Percentiles rank a stretch among this genome's conserved stretches.
Conservation (phyloP, 352 stramenopile genomes). For the Blastocystis sp. region DNA sequence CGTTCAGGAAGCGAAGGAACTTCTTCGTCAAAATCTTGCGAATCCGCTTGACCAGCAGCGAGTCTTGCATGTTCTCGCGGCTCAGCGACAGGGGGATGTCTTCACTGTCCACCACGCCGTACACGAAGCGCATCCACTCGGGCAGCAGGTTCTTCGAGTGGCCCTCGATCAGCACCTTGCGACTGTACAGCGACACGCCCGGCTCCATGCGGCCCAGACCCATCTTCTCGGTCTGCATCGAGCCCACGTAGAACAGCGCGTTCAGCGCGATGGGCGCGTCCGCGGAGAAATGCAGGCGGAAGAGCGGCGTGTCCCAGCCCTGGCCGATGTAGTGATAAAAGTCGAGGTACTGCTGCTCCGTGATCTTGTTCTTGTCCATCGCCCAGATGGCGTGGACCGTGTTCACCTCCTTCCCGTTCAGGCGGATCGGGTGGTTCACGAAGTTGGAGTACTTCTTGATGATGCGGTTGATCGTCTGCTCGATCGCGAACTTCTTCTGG, state of each 20-base stretch:
- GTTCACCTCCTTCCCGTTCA: conserved; percentile 95
- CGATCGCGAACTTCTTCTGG: conserved; percentile 85
- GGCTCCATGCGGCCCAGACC: conserved; percentile 87
- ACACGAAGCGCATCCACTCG: conserved; percentile 92
- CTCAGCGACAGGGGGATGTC: conserved; percentile 97
- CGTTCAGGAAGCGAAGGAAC: conserved; percentile 79
- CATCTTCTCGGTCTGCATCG: conserved; percentile 85
- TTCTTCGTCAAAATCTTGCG: conserved; percentile 88
- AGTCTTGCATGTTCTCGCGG: conserved; percentile 98
- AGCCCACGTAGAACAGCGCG: conserved; percentile 86
- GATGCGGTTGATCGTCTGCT: conserved; percentile 86
- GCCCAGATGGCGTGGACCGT: conserved; percentile 96
- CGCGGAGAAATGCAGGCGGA: conserved; percentile 90
- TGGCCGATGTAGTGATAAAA: conserved; percentile 96
- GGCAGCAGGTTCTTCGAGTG: conserved; percentile 93
- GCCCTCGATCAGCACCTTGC: conserved; percentile 97
- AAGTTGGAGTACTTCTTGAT: conserved; percentile 99
- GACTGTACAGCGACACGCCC: conserved; percentile 93
- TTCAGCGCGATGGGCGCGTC: conserved; percentile 97
- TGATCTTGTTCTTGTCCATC: conserved; percentile 87
- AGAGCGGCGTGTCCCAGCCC: conserved; percentile 85
- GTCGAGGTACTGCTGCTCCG: conserved; percentile 91
- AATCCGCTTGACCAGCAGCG: conserved; percentile 89
- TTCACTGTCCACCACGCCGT: conserved; percentile 90
- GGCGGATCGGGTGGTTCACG: conserved; percentile 93